These are phyloP conservation scores for Whalleya microplaca DNA, from an alignment of 2,329 filamentous ascomycete genomes.

Conservation along the genomic window DNA sequence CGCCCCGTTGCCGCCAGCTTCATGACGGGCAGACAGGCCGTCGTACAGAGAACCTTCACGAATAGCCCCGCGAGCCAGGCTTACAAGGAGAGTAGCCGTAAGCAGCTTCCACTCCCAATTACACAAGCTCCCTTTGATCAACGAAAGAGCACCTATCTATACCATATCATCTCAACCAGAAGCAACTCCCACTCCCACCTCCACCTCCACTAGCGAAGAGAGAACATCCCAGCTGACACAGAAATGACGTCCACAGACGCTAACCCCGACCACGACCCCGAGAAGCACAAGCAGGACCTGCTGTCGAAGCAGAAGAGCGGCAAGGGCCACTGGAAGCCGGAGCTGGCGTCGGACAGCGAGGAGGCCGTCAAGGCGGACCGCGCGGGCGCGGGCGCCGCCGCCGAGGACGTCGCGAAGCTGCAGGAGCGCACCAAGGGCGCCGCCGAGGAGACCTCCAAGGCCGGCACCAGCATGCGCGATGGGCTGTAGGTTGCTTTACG, in stretches of 20 bases:
- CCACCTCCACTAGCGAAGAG: too few species aligned
- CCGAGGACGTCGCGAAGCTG: slow-evolving; percentile 51
- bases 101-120: slow-evolving; percentile 3
- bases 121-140: not conserved
- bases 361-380: slow-evolving; percentile 74
- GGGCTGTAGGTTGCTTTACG: slow-evolving; percentile 38
- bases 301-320: slow-evolving; percentile 71
- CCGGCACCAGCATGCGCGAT: slow-evolving; percentile 53
- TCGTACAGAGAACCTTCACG: slow-evolving; percentile 30
- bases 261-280: slow-evolving; percentile 38
- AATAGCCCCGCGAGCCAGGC: slow-evolving; percentile 27
- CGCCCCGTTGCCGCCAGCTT: slow-evolving; percentile 30
- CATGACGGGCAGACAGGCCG: slow-evolving; percentile 30
- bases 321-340: slow-evolving; percentile 74
- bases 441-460: slow-evolving; percentile 52
- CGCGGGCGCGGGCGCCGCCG: slow-evolving; percentile 37
- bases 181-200: too few species aligned
- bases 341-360: slow-evolving; percentile 79
- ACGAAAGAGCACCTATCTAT: too few species aligned
- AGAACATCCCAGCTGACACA: not conserved
- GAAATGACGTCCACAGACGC: slow-evolving; percentile 3
- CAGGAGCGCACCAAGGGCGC: slow-evolving; percentile 62
- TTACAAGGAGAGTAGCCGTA: slow-evolving; percentile 36
- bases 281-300: slow-evolving; percentile 64
- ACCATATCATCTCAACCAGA: too few species aligned